Evolutionary conservation across 2,329 filamentous ascomycete species (phyloP), one percentile per base, ranked within the genome.

Genomic region (Fusarium compactum): DNA sequence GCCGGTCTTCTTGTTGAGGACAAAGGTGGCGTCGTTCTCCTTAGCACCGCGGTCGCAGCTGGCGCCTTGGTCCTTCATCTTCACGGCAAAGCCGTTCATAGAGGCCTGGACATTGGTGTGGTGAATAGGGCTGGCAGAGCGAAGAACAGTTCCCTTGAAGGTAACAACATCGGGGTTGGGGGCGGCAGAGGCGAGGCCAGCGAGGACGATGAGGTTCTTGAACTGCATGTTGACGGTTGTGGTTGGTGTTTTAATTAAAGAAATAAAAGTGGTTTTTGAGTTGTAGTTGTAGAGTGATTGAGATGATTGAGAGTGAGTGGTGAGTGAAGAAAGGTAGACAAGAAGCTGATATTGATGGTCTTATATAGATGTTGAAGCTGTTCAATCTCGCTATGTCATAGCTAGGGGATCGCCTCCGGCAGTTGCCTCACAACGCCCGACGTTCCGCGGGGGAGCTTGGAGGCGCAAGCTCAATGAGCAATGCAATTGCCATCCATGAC

Each of bases 71-170:
- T 76, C 70, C 8, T 78, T 69, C 29, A 83, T 76, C 58, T 82
- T 79, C 66, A 87, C 75, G 59, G 82, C 79, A 65, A 90, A 69
- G 71, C 78, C 79, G 74, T 78, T 77, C 55, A 77, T 65, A 8
- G 80, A 74, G 32, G 88, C 88, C 65, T 82, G 81, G 74, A 87
- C 76, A 51, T n/a, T n/a, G n/a, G n/a, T n/a, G 77, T 83, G 83
- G 71, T 89, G 87, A 25, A 90, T 80, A 4, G 72, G 76, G 58
- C 80, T 84, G 70, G 80, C 84, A 32, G 86, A 85, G 64, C 82
- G 82, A 58, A 88, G 82, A 61, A 85, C 78, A 74, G 87, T 78
- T 60, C 88, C 63, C 69, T 80, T 78, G 75, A 90, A 90, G 56
- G 38, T 24, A 30, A 48, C 32, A 29, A 34, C 30, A 14, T 48